Evolutionary conservation across 495 filamentous ascomycete species (phyloP).

Genomic region (Daldinia decipiens): DNA sequence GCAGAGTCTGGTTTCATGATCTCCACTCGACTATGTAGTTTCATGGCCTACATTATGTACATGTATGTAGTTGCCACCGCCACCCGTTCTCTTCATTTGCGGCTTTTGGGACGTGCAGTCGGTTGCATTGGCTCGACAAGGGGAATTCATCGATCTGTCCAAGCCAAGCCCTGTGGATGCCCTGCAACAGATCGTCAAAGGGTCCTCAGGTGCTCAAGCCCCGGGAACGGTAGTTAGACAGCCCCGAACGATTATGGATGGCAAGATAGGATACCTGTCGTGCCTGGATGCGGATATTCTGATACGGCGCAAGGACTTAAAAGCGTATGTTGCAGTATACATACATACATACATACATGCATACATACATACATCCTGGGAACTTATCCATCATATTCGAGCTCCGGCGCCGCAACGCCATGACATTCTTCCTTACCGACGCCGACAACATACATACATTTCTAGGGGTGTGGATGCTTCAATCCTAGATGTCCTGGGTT

Average conservation of each 20-base stretch:
- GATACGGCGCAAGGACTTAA: constrained; percentile 35
- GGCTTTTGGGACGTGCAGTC: constrained; percentile 43
- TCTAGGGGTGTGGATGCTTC: constrained; percentile 20
- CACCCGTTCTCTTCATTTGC: constrained; percentile 46
- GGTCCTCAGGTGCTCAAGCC: constrained; percentile 40
- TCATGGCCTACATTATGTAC: constrained; percentile 35
- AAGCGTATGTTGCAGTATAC: constrained; percentile 36
- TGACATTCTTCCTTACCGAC: constrained; percentile 40
- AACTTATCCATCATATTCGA: constrained; percentile 34
- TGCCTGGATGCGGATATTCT: constrained; percentile 23
- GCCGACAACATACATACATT: constrained; percentile 21
- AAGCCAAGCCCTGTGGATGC: constrained; percentile 45
- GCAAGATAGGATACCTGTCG: constrained; percentile 18
- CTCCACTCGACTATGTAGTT: constrained; percentile 44
- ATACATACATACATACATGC: no score
- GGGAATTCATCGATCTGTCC: no score
- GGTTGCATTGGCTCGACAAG: constrained; percentile 43
- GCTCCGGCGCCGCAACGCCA: constrained; percentile 43
- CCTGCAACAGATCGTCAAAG: constrained; percentile 43
- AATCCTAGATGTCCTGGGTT: constrained; percentile 25
- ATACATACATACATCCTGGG: constrained; percentile 9
- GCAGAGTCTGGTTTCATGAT: constrained; percentile 44
- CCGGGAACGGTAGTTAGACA: constrained; percentile 38
- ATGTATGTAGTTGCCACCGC: constrained; percentile 45
- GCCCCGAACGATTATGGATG: constrained; percentile 27